Conservation (phyloP, 768 basidiomycete genomes). For the Cantharellus cinnabarinus region DNA sequence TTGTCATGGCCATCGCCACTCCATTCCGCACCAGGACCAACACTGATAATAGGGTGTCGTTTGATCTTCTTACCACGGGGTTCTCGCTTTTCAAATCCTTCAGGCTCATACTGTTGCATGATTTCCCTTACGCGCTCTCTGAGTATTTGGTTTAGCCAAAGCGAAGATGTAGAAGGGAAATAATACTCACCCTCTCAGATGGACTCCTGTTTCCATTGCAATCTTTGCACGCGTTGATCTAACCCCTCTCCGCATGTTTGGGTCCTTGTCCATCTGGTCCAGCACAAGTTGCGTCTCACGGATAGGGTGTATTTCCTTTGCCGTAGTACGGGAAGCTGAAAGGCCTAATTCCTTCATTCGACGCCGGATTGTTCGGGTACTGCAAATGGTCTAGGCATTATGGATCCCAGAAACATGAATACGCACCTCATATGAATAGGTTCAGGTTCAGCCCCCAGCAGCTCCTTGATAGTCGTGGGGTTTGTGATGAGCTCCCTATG, state of each 20-base stretch:
- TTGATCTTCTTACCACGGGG: slow-evolving; percentile 16
- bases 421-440: too few species aligned
- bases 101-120: slow-evolving; percentile 7
- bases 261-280: not conserved
- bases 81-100: slow-evolving; percentile 15
- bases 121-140: not conserved
- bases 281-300: not conserved
- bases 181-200: not conserved
- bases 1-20: slow-evolving; percentile 24
- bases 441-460: not conserved
- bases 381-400: not conserved
- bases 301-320: not conserved
- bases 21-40: slow-evolving; percentile 22
- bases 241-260: not conserved
- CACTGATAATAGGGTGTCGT: slow-evolving; percentile 12
- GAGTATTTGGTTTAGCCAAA: not conserved
- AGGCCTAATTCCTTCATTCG: not conserved
- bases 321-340: not conserved
- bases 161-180: not conserved
- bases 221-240: not conserved
- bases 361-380: not conserved
- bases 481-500: not conserved
- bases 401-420: too few species aligned
- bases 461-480: not conserved
- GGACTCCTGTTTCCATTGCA: not conserved